These are phyloP conservation scores for Paspalum notatum DNA, from an alignment of 176 grass and related monocot species.

Conservation along the genomic window DNA sequence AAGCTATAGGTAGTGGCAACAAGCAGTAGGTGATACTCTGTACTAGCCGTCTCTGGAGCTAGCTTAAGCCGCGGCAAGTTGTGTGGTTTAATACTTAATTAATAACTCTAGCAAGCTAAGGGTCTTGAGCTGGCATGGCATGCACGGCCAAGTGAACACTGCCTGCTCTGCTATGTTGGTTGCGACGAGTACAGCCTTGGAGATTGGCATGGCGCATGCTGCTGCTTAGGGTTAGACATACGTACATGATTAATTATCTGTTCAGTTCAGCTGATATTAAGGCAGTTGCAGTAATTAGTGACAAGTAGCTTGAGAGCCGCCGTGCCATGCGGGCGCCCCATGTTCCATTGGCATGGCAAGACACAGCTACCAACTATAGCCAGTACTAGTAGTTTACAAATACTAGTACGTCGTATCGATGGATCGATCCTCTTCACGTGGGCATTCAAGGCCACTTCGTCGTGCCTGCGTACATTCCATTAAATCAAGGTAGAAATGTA, in stretches of 20 bases:
- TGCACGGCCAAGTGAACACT: slow-evolving; percentile 1
- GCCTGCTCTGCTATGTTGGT: background rate
- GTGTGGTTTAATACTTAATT: background rate
- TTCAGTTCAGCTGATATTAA: slow-evolving; percentile 1
- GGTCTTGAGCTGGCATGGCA: slow-evolving; percentile 42
- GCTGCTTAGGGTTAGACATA: background rate
- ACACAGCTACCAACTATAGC: background rate
- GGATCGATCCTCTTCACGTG: slow-evolving; percentile 52
- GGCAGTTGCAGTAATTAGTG: slow-evolving; percentile 12
- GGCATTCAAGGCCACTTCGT: slow-evolving; percentile 65
- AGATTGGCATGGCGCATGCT: slow-evolving; percentile 25
- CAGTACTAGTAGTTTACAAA: background rate
- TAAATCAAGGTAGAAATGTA: slow-evolving; percentile 7
- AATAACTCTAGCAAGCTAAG: no score
- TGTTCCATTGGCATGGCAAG: slow-evolving; percentile 3
- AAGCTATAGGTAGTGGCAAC: background rate
- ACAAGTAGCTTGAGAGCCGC: background rate
- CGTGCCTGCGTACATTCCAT: slow-evolving; percentile 31
- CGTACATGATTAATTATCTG: background rate
- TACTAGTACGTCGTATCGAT: background rate
- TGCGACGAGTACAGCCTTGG: background rate
- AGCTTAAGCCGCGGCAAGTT: slow-evolving; percentile 29
- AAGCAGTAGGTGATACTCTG: background rate
- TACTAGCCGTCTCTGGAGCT: background rate
- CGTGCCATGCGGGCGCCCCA: slow-evolving; percentile 28